A percentile compares a stretch with the other conserved stretches of the same genome.
Evolutionary conservation across 768 basidiomycete genomes (phyloP).

Genomic region (Suillus occidentalis): DNA sequence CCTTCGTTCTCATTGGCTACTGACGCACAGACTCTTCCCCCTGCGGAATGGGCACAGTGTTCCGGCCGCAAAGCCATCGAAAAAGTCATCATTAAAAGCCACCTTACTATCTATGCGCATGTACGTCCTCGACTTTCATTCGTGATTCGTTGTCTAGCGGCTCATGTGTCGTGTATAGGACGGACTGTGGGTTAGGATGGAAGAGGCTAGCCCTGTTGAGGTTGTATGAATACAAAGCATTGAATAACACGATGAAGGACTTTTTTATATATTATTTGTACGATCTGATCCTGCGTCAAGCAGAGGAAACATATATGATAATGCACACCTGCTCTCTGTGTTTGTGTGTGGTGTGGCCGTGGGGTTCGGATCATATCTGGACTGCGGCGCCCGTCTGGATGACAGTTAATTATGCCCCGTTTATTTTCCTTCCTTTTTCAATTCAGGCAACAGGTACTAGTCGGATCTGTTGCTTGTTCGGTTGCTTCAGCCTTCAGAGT

Average conservation of each 20-base stretch:
- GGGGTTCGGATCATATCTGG: neutral
- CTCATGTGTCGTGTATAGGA: constrained; percentile 13
- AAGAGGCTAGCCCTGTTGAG: constrained; percentile 11
- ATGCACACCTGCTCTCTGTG: neutral
- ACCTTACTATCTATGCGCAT: constrained; percentile 54
- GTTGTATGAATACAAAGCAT: neutral
- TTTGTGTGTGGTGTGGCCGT: neutral
- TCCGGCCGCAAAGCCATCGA: constrained; percentile 43
- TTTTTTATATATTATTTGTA: neutral
- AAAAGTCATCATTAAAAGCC: constrained; percentile 42
- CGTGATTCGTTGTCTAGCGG: neutral
- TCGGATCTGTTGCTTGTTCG: constrained; percentile 45
- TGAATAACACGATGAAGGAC: neutral
- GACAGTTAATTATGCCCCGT: constrained; percentile 35
- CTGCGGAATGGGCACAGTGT: constrained; percentile 41
- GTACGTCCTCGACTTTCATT: constrained; percentile 34
- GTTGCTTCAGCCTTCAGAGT: constrained; percentile 39
- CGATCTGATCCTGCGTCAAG: neutral
- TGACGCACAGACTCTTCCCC: constrained; percentile 48
- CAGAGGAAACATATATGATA: neutral
- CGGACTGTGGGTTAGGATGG: constrained; percentile 30
- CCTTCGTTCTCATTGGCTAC: constrained; percentile 43
- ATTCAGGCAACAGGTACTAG: constrained; percentile 51
- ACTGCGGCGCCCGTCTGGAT: neutral
- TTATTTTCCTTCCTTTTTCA: constrained; percentile 64